Evolutionary conservation across 768 basidiomycete genomes (phyloP).

Genomic region (Fomitopsis pulvina): DNA sequence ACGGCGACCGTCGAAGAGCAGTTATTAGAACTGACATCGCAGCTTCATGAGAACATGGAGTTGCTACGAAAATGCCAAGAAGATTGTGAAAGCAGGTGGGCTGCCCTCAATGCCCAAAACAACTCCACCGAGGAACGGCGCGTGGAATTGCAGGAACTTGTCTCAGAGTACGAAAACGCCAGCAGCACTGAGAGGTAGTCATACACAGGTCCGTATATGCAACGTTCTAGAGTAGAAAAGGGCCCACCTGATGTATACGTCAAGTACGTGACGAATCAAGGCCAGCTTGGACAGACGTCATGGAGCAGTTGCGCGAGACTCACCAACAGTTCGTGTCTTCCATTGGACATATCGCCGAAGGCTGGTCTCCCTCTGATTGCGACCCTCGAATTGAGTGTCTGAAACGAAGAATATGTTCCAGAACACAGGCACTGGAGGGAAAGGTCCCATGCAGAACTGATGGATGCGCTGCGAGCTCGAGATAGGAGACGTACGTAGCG

Average conservation of each 20-base stretch:
- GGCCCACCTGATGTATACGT: not conserved
- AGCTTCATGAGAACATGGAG: not conserved
- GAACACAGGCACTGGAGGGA: not conserved
- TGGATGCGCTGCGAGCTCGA: not conserved
- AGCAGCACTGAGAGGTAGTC: not conserved
- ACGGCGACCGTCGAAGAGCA: not conserved
- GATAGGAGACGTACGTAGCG: slow-evolving; percentile 2
- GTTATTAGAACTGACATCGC: not conserved
- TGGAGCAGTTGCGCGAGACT: not conserved
- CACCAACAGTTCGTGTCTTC: not conserved
- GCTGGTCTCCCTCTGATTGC: not conserved
- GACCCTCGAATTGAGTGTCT: not conserved
- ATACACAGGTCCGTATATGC: not conserved
- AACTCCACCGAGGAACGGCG: not conserved
- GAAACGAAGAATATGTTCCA: not conserved
- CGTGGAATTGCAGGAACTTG: not conserved
- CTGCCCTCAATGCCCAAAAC: not conserved
- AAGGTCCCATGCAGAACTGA: not conserved
- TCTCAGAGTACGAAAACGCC: not conserved
- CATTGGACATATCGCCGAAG: not conserved
- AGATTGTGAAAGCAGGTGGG: not conserved
- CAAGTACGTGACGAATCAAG: not conserved
- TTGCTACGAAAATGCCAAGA: not conserved
- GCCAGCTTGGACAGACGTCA: not conserved
- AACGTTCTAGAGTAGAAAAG: not conserved